Evolutionary conservation across 2,329 filamentous ascomycete species (phyloP).

Genomic region (Hypoxylon sp.): DNA sequence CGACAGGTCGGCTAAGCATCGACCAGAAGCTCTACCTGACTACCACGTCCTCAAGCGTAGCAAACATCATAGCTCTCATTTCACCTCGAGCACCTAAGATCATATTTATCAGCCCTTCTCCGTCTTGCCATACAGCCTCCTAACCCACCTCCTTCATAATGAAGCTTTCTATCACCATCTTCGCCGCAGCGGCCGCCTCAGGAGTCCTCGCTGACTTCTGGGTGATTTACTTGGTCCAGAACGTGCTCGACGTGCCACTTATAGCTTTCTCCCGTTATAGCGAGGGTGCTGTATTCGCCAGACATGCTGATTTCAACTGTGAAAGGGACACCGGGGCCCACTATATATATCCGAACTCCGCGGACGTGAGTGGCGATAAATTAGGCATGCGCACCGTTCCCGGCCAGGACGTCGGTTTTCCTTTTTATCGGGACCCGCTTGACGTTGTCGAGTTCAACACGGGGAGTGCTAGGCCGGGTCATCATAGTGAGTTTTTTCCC

Average conservation of each 20-base stretch:
- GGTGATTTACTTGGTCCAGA: constrained; percentile 5
- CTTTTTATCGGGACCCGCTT: constrained; percentile 36
- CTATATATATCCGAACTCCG: constrained; percentile 23
- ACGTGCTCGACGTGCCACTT: neutral
- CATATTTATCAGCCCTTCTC: too few relatives aligned
- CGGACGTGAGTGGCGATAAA: constrained; percentile 34
- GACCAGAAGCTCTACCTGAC: too few relatives aligned
- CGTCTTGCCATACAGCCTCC: too few relatives aligned
- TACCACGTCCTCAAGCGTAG: neutral
- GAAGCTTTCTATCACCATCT: constrained; percentile 6
- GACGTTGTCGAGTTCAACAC: constrained; percentile 42
- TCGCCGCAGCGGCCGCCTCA: constrained; percentile 7
- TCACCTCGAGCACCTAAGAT: too few relatives aligned
- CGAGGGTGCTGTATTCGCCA: constrained; percentile 1
- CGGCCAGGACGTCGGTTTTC: constrained; percentile 22
- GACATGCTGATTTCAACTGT: constrained; percentile 4
- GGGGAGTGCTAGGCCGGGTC: constrained; percentile 20
- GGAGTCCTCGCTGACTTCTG: constrained; percentile 24
- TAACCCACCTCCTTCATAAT: constrained; percentile 1
- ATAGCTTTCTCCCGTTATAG: neutral
- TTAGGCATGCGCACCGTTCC: constrained; percentile 37
- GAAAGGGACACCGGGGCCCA: neutral
- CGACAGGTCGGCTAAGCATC: too few relatives aligned
- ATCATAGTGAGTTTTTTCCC: constrained; percentile 38
- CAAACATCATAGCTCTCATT: neutral